Conservation (phyloP, 2,329 filamentous ascomycete species). For the Microdochium nivale region DNA sequence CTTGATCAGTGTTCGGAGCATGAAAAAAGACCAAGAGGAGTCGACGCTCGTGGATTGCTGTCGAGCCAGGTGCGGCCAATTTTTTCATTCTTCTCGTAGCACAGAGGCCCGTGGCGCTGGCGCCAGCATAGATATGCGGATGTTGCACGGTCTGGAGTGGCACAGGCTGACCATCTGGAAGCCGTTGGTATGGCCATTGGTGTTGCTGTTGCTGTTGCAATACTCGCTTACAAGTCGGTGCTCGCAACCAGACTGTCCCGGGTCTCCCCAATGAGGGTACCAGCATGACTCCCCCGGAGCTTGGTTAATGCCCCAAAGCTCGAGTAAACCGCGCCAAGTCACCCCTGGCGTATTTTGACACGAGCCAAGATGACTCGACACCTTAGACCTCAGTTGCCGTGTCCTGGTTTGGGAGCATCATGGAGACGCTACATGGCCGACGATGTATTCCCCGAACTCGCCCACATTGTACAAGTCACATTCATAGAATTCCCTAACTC, state of each 20-base stretch:
- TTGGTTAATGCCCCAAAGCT: neutral
- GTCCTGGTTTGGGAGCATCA: no score
- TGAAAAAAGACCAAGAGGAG: no score
- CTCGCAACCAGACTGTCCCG: no score
- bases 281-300: no score
- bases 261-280: no score
- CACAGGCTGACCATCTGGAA: neutral
- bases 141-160: neutral
- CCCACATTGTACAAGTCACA: neutral
- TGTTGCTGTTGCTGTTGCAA: neutral
- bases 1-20: no score
- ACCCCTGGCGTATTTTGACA: neutral
- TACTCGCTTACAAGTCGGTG: no score
- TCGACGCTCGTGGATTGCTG: no score
- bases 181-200: neutral
- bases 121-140: conserved; percentile 3
- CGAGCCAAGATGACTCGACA: neutral
- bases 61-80: conserved; percentile 25
- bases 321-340: neutral
- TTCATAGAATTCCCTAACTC: neutral
- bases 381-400: no score
- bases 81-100: conserved; percentile 19
- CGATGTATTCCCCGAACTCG: no score
- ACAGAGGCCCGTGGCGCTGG: conserved; percentile 1
- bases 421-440: no score